Evolutionary conservation across 2,329 filamentous ascomycete genomes (phyloP), one percentile per base, ranked within the genome.

Genomic region (Diaporthe destruens): DNA sequence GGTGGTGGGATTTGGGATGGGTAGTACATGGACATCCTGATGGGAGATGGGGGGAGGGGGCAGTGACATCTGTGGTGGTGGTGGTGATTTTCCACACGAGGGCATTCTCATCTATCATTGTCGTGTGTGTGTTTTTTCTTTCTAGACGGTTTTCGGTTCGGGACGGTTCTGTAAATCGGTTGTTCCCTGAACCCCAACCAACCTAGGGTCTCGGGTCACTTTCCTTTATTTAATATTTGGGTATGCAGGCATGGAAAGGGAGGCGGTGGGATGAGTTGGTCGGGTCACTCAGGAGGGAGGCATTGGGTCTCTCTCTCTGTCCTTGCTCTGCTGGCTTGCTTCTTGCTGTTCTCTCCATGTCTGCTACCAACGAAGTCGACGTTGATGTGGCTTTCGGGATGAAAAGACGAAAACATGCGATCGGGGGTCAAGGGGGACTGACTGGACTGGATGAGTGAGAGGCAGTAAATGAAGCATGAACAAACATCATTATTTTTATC

Each of bases 301-400:
- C 42, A 36, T 18, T 5, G 9, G 44, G 29, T 5, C 29, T 29
- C 29, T 9, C 44, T 49, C 44, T 49, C 44, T 49, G 20, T 49
- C 18, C n/a, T 65, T 65, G 20, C 25, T 23, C 34, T 47, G 59
- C 44, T 23, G 20, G 44, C 20, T 23, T 23, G 8, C 59, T 51
- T 34, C 44, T 36, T 3, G 9, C 25, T 20, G 0, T 49, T 49
- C 36, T 65, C 36, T 51, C 1, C 18, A 65, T 20, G 59, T 23
- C 59, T 63, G 6, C 36, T 39, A 49, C 59, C 49, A 34, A 65
- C 29, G 59, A 65, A 65, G 18, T 51, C 59, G 20, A 65, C 42
- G 59, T 65, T 65, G 36, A 65, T 49, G 23, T 51, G 42, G 18
- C 29, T 49, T 51, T 34, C 25, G 42, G 25, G 42, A 34, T 34